Conservation (phyloP, 2,329 filamentous ascomycete species). For the Leptographium flavum region DNA sequence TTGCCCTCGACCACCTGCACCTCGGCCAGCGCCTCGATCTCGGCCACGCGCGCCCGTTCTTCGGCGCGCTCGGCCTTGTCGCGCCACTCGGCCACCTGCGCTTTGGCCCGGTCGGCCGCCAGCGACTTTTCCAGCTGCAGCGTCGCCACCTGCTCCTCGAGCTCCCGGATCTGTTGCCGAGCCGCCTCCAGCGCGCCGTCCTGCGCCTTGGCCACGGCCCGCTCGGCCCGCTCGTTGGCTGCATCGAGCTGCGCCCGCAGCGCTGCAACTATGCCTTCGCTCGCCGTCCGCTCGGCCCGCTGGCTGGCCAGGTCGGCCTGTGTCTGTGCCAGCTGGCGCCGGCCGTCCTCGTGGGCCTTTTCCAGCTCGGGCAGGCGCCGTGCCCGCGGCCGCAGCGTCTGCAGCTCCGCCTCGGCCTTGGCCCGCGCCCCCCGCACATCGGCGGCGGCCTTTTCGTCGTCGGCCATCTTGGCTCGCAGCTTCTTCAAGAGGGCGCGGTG, state of each 20-base stretch:
- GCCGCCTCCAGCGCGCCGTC: constrained; percentile 55
- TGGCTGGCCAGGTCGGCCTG: constrained; percentile 35
- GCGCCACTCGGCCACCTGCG: constrained; percentile 56
- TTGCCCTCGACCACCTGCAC: constrained; percentile 68
- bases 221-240: constrained; percentile 51
- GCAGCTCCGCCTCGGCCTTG: constrained; percentile 37
- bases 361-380: constrained; percentile 37
- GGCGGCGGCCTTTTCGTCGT: constrained; percentile 49
- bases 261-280: constrained; percentile 50
- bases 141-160: constrained; percentile 45
- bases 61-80: constrained; percentile 60
- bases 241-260: constrained; percentile 56
- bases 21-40: constrained; percentile 72
- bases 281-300: constrained; percentile 47
- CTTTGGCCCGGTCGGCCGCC: constrained; percentile 47
- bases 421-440: constrained; percentile 46
- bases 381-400: constrained; percentile 30
- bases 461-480: constrained; percentile 49
- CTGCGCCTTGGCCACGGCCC: constrained; percentile 50
- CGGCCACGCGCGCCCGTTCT: constrained; percentile 52
- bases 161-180: constrained; percentile 32
- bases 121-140: constrained; percentile 70
- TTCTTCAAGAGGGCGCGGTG: constrained; percentile 74
- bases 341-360: constrained; percentile 37
- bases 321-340: constrained; percentile 19